Base-by-base conservation (phyloP, 2,329 filamentous ascomycete genomes). In the Pyrenophora tritici-repentis region DNA sequence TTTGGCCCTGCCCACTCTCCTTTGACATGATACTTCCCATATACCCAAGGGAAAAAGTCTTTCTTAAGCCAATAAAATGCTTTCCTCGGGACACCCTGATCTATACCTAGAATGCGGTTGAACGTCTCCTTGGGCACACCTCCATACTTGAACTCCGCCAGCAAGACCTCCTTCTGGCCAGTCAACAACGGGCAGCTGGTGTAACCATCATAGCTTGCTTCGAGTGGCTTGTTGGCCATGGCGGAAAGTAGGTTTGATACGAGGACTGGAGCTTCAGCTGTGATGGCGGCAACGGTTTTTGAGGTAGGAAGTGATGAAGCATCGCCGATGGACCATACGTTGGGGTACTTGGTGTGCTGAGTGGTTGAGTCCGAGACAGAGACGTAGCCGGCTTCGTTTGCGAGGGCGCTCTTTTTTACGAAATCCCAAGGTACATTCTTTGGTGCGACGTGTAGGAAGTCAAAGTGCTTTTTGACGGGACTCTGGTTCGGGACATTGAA, bases 31-130 rank as follows among this genome's bases (percentile, higher is more conserved):
- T 76, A 78, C 32, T 81, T 79, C 45, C 77, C 79, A 70, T 86
- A 86, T 2, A 87, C 84, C 84, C 84, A 86, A 0, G 84, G 84
- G 71, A 87, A 87, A 61, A 87, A 87, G 62, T 86, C 80, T 72
- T 84, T 86, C 76, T 87, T 87, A 37, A 87, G 59, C 59, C 86
- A 75, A 58, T 84, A 87, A 63, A 87, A 87, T 0, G 79, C 73
- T 3, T 79, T 77, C 3, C 83, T 77, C 2, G 84, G 84, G 8
- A 71, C 70, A 0, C 68, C 78, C 68, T 87, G 84, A 59, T 86
- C 83, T 6, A 86, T 75, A 1, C 83, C 83, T 12, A 86, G 47
- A 41, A 65, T 69, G 64, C 75, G 69, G 4, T 73, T 76, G 55
- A 87, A 87, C 0, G 84, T 86, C 75, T 87, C 84, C 66, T 86